These are phyloP conservation scores for Euclidium syriacum DNA, from an alignment of 345 rosid species.

Conservation along the genomic window DNA sequence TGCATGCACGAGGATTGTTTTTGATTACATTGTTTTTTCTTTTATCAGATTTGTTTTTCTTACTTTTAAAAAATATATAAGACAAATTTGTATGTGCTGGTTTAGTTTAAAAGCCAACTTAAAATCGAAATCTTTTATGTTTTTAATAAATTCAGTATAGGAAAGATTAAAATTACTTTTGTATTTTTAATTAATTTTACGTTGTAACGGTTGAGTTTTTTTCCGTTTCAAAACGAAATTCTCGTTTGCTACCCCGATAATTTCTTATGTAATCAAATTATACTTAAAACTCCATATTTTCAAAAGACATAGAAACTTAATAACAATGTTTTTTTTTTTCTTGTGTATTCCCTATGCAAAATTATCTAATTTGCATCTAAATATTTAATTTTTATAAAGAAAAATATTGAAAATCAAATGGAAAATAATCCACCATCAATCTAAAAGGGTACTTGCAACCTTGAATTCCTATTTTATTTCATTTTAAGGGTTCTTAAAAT, in stretches of 20 bases:
- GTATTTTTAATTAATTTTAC: background rate
- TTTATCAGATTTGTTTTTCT: background rate
- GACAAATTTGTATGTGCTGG: background rate
- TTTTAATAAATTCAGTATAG: background rate
- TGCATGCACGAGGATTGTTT: constrained; percentile 8
- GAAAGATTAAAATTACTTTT: background rate
- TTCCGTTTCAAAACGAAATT: background rate
- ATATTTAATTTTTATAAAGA: no score
- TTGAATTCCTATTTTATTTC: no score
- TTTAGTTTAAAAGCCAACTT: background rate
- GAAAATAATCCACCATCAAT: no score
- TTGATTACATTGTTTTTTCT: background rate
- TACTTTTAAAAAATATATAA: background rate
- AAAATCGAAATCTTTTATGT: background rate
- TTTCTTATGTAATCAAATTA: background rate
- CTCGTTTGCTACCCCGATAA: background rate
- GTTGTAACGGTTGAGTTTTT: background rate
- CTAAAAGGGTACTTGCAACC: no score
- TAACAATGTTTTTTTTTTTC: no score
- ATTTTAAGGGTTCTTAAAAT: no score
- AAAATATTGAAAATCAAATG: no score
- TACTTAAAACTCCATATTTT: background rate
- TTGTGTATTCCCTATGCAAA: no score
- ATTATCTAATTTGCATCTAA: no score
- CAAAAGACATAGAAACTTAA: background rate